These are phyloP conservation scores for Diplodia seriata DNA, from an alignment of 2,329 filamentous ascomycete genomes.

Conservation along the genomic window DNA sequence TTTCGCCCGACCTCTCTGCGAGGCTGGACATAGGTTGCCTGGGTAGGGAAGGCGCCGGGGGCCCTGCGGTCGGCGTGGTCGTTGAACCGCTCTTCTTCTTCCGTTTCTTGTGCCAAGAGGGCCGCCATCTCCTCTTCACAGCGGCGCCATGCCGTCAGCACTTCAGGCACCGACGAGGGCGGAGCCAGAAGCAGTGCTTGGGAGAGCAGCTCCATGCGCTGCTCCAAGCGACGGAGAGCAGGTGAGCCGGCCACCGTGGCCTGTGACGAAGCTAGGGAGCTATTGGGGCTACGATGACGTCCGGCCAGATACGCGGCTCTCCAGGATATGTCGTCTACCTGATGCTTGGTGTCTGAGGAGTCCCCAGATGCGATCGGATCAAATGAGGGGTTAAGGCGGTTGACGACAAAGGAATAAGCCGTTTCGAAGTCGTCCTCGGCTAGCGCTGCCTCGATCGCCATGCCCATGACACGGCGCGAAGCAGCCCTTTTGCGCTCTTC, in stretches of 20 bases:
- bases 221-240: constrained; percentile 72
- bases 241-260: constrained; percentile 50
- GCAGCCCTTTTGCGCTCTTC: constrained; percentile 51
- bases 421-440: constrained; percentile 83
- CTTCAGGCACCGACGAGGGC: constrained; percentile 71
- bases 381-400: constrained; percentile 58
- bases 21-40: constrained; percentile 44
- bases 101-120: constrained; percentile 70
- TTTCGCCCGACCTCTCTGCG: constrained; percentile 51
- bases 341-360: constrained; percentile 35
- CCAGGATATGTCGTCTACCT: constrained; percentile 74
- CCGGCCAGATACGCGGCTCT: constrained; percentile 79
- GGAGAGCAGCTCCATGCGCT: constrained; percentile 80
- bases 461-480: constrained; percentile 74
- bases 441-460: constrained; percentile 80
- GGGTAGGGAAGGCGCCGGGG: constrained; percentile 55
- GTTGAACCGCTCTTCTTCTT: constrained; percentile 74
- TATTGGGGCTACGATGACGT: constrained; percentile 62
- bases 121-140: constrained; percentile 79
- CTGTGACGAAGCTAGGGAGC: constrained; percentile 48
- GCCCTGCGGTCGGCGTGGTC: constrained; percentile 65
- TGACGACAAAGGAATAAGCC: constrained; percentile 82
- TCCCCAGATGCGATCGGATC: constrained; percentile 11
- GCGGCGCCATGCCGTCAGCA: constrained; percentile 75
- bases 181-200: constrained; percentile 78